Conservation (phyloP, 225 moss, liverwort and hornwort genomes). For the Pseudoscleropodium purum region DNA sequence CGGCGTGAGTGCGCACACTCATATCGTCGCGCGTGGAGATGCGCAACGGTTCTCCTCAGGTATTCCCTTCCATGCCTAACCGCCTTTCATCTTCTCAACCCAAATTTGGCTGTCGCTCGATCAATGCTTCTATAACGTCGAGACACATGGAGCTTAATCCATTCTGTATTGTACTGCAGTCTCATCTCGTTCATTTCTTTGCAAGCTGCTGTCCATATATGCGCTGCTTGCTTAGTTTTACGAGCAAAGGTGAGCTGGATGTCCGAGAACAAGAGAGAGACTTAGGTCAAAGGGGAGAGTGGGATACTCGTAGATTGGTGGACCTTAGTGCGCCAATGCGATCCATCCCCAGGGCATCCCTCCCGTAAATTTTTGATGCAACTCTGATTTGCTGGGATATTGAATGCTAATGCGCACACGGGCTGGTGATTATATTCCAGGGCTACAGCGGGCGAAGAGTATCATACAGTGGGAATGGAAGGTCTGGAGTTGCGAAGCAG, state of each 20-base stretch:
- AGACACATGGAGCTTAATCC: neutral
- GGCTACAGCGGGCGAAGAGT: slow-evolving; percentile 11
- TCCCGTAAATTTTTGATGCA: neutral
- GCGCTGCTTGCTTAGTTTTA: neutral
- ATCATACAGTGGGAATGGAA: neutral
- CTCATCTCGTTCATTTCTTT: neutral
- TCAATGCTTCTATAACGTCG: neutral
- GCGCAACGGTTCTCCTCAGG: slow-evolving; percentile 16
- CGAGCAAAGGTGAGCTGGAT: neutral
- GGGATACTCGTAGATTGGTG: neutral
- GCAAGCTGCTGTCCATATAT: neutral
- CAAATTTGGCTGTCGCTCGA: neutral
- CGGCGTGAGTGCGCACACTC: neutral
- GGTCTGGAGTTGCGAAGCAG: neutral
- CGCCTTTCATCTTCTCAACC: neutral
- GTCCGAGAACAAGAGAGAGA: neutral
- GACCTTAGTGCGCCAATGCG: neutral
- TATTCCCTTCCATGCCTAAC: neutral
- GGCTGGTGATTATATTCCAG: neutral
- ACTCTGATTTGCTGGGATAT: neutral
- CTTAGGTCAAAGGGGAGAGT: neutral
- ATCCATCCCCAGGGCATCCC: neutral
- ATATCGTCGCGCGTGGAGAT: slow-evolving; percentile 6
- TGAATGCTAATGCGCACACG: neutral
- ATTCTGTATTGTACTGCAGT: neutral